A percentile compares a stretch with the other conserved stretches of the same genome.
phyloP scores from a whole-genome alignment of 2,329 filamentous ascomycete species.

The Akanthomyces muscarius region DNA sequence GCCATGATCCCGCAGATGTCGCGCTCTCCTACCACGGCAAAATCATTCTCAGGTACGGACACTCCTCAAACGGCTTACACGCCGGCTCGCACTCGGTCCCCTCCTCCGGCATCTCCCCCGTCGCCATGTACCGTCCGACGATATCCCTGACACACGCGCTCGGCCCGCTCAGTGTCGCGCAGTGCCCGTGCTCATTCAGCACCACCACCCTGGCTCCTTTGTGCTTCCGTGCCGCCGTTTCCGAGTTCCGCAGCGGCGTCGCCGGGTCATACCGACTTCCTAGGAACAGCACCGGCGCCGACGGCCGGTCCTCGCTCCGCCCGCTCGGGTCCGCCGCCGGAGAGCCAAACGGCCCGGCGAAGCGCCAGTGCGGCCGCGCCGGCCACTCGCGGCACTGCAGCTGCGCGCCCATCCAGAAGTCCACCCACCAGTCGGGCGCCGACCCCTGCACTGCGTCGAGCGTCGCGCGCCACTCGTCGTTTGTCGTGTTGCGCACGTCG shows the following conservation, averaged over 20 bases:
- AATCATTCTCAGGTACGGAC: neutral
- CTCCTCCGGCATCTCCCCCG: slow-evolving; percentile 21
- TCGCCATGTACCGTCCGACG: slow-evolving; percentile 22
- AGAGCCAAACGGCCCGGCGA: slow-evolving; percentile 24
- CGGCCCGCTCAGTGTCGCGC: no score
- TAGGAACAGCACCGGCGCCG: slow-evolving; percentile 36
- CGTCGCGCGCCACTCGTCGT: no score
- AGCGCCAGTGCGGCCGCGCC: slow-evolving; percentile 31
- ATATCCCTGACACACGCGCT: slow-evolving; percentile 22
- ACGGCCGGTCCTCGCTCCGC: slow-evolving; percentile 21
- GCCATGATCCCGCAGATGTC: no score
- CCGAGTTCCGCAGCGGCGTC: slow-evolving; percentile 22
- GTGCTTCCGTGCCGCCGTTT: no score
- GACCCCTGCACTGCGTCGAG: no score
- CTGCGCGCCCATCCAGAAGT: no score
- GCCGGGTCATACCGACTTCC: slow-evolving; percentile 38
- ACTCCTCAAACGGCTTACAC: slow-evolving; percentile 21
- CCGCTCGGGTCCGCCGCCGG: neutral
- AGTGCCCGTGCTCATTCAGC: no score
- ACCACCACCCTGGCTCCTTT: no score
- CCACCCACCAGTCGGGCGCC: no score
- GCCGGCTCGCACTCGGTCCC: slow-evolving; percentile 22
- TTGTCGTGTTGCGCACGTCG: no score
- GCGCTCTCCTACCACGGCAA: neutral
- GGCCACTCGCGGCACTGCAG: no score